Evolutionary conservation across 2,329 filamentous ascomycete species (phyloP).

Genomic region (Exophiala sideris): DNA sequence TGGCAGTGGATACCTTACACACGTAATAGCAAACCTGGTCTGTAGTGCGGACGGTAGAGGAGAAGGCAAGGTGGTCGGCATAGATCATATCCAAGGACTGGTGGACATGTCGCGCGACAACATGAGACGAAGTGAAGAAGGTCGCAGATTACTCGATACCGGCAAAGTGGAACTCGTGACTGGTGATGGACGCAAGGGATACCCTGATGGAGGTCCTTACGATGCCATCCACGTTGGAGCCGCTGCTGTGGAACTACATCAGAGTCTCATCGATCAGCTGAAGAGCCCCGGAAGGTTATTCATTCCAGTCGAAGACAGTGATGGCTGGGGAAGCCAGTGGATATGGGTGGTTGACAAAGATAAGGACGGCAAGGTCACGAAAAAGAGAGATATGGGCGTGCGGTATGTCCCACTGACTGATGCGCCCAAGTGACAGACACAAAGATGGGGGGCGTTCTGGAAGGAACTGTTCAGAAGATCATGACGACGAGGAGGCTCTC

Average conservation of each 20-base stretch:
- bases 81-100: conserved; percentile 69
- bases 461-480: not conserved
- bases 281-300: conserved; percentile 70
- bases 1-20: conserved; percentile 80
- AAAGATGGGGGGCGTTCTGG: not conserved
- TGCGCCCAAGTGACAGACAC: conserved; percentile 42
- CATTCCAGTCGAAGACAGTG: conserved; percentile 56
- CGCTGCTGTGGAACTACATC: conserved; percentile 70
- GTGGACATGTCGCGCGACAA: conserved; percentile 62
- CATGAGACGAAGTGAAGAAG: conserved; percentile 61
- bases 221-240: conserved; percentile 96
- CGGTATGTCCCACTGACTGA: conserved; percentile 64
- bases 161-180: conserved; percentile 69
- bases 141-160: conserved; percentile 57
- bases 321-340: conserved; percentile 46
- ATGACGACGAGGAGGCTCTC: not conserved
- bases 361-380: conserved; percentile 54
- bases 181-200: conserved; percentile 70
- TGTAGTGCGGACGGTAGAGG: conserved; percentile 36
- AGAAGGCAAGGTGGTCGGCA: conserved; percentile 59
- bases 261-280: conserved; percentile 71
- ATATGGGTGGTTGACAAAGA: conserved; percentile 64
- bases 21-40: conserved; percentile 77
- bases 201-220: conserved; percentile 61
- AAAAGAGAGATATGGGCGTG: conserved; percentile 58